Evolutionary conservation across 192 early-diverging fungal species (phyloP).

Genomic region (Dimargaris cristalligena): DNA sequence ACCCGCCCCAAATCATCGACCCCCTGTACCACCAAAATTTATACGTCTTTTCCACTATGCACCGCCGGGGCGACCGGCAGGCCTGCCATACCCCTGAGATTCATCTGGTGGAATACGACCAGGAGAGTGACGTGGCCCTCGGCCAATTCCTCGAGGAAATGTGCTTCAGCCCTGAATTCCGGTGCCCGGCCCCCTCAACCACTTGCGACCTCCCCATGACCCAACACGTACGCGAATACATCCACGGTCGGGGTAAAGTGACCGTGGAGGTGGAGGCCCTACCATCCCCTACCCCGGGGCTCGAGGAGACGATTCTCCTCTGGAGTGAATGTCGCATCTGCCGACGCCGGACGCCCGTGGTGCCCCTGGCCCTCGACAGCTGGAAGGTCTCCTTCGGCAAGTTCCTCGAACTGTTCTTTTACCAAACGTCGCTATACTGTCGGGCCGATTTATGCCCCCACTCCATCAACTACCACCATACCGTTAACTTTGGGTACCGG

Average conservation of each 20-base stretch:
- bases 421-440: constrained; percentile 46
- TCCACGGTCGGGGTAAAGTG: constrained; percentile 63
- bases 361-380: constrained; percentile 67
- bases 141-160: constrained; percentile 78
- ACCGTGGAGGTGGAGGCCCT: constrained; percentile 55
- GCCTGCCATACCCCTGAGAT: constrained; percentile 52
- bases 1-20: constrained; percentile 21
- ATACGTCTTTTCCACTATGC: constrained; percentile 24
- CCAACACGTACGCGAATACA: constrained; percentile 73
- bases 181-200: constrained; percentile 38
- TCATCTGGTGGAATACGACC: constrained; percentile 62
- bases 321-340: constrained; percentile 78
- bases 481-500: constrained; percentile 66
- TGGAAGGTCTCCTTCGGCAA: constrained; percentile 97
- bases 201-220: constrained; percentile 62
- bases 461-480: constrained; percentile 63
- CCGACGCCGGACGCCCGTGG: constrained; percentile 42
- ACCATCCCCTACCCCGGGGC: constrained; percentile 35
- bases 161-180: constrained; percentile 43
- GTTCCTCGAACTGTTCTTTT: constrained; percentile 82
- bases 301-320: constrained; percentile 69
- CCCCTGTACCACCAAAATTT: constrained; percentile 32
- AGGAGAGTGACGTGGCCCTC: constrained; percentile 65
- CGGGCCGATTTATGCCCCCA: constrained; percentile 64
- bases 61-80: constrained; percentile 23